These are phyloP conservation scores for Hyphopichia buzzinii DNA, from an alignment of 1,139 yeast species.

Conservation along the genomic window DNA sequence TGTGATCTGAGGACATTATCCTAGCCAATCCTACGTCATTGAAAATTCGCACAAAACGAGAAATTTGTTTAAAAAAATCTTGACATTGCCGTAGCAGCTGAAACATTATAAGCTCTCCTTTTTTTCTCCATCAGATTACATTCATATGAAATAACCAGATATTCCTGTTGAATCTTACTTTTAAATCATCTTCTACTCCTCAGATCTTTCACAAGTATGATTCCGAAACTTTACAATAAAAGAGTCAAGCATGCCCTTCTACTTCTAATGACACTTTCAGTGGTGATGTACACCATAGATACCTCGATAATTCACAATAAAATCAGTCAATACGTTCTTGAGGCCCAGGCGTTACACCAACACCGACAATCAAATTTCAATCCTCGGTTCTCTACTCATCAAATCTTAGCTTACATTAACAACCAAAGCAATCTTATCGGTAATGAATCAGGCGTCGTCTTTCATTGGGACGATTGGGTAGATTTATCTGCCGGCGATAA, in stretches of 20 bases:
- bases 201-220: too few relatives aligned
- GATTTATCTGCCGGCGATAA: constrained; percentile 28
- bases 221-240: constrained; percentile 15
- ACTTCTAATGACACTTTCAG: constrained; percentile 12
- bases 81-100: too few relatives aligned
- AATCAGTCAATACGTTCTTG: constrained; percentile 22
- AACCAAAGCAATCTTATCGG: constrained; percentile 1
- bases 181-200: too few relatives aligned
- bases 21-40: too few relatives aligned
- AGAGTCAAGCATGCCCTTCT: constrained; percentile 18
- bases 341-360: constrained; percentile 21
- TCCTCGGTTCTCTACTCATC: constrained; percentile 26
- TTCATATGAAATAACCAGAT: too few relatives aligned
- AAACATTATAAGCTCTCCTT: too few relatives aligned
- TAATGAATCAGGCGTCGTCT: constrained; percentile 21
- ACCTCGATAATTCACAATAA: constrained; percentile 6
- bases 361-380: constrained; percentile 24
- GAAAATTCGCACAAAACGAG: too few relatives aligned
- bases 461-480: constrained; percentile 48
- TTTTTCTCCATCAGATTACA: too few relatives aligned
- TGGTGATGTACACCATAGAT: constrained; percentile 11
- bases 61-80: too few relatives aligned
- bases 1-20: too few relatives aligned
- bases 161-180: too few relatives aligned
- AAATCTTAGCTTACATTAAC: constrained; percentile 17